Evolutionary conservation across 1,139 yeast genomes (phyloP), one percentile per base, ranked within the genome.

Genomic region (Scheffersomyces lignicola): DNA sequence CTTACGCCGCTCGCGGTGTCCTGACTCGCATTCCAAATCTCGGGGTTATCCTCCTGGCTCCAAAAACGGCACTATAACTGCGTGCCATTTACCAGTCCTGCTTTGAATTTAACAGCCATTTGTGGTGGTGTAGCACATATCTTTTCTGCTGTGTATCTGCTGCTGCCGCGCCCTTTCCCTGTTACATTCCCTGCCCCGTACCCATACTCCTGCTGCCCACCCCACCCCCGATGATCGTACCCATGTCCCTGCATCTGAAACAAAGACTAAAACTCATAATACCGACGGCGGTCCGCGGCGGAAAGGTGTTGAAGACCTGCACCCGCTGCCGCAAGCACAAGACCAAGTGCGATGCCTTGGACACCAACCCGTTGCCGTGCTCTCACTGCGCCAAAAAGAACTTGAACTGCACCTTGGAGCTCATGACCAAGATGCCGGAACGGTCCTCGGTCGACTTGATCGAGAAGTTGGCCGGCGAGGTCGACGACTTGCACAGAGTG

Each of bases 241-340:
- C 50, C 24, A 51, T 52, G 48, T 46, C 52, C 22, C 34, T 48
- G 38, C 51, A 52, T 18, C 48, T 51, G 29, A 49, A 47, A 40
- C 52, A 49, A 35, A 49, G 58, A 29, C 41, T 55, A 31, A 49
- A 46, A 34, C 43, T 56, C 31, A 53, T 54, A 11, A 48, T 49
- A 32, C 62, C 60, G 15, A 29, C 37, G 17, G 36, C 35, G 9
- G 31, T 38, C 18, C 40, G 36, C 15, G 52, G 55, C 14, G 40
- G 40, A 9, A 60, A 54, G 38, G 48, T 60, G n/a, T 61, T 80
- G 39, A 78, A 78, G 45, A 74, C 84, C 9, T 81, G 88, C 51
- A 64, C 73, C 4, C 59, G 83, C 29, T 81, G 88, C 53, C 66
- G 87, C 30, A 75, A 74, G 47, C 83, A 79, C 47, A 81, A 81